Evolutionary conservation across 139 green algal species (phyloP).

Genomic region (Chlorella vulgaris): DNA sequence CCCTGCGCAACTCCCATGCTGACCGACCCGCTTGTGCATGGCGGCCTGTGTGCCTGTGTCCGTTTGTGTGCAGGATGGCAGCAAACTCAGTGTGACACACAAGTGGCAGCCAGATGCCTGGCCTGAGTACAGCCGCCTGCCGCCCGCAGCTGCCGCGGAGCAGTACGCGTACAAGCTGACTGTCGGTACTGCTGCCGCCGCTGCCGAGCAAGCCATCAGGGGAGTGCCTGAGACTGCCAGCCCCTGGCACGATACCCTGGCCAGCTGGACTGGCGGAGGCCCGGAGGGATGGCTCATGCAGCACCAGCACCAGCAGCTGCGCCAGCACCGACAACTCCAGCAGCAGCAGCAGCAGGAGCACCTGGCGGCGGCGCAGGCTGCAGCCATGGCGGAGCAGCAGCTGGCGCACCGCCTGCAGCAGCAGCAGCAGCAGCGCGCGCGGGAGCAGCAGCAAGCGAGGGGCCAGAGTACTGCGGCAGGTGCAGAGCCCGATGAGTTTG

Average conservation of each 20-base stretch:
- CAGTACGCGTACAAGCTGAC: not conserved
- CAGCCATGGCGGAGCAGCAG: too few relatives aligned
- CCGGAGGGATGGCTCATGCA: not conserved
- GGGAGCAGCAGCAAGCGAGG: not conserved
- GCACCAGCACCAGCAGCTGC: not conserved
- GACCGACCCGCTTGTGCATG: too few relatives aligned
- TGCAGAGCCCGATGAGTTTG: slow-evolving; percentile 25
- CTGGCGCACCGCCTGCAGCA: not conserved
- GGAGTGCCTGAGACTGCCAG: not conserved
- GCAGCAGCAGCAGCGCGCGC: not conserved
- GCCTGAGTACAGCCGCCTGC: slow-evolving; percentile 15
- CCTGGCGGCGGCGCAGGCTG: not conserved
- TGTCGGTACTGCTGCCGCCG: not conserved
- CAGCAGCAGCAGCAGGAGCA: not conserved
- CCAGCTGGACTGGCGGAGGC: not conserved
- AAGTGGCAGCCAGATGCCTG: not conserved
- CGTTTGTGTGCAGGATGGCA: slow-evolving; percentile 20
- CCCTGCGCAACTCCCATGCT: too few relatives aligned
- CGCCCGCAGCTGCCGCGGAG: not conserved
- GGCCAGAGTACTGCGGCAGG: slow-evolving; percentile 4
- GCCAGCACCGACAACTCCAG: too few relatives aligned
- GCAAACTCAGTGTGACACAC: slow-evolving; percentile 5
- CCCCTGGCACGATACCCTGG: slow-evolving; percentile 4
- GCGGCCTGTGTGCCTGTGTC: not conserved
- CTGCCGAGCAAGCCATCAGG: not conserved